Conservation (phyloP, 108 stramenopile genomes). For the Skeletonema potamos region DNA sequence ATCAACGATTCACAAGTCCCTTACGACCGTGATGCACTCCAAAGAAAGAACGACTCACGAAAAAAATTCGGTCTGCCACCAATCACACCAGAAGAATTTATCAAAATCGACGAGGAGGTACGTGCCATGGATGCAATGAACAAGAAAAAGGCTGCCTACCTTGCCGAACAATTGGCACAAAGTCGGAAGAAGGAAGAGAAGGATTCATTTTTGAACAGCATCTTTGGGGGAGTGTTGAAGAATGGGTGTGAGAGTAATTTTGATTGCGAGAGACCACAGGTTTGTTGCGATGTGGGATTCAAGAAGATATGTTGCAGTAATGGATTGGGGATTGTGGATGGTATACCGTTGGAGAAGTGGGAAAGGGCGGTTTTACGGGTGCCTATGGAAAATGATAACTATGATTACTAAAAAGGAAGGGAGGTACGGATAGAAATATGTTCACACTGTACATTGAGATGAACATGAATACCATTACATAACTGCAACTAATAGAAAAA, state of each 20-base stretch:
- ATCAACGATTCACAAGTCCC: background rate
- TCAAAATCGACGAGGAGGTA: slow-evolving; percentile 59
- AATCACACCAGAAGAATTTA: slow-evolving; percentile 73
- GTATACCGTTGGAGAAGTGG: slow-evolving; percentile 37
- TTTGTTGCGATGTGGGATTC: slow-evolving; percentile 87
- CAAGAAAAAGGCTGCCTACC: slow-evolving; percentile 42
- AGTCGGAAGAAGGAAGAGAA: slow-evolving; percentile 46
- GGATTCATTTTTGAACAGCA: slow-evolving; percentile 56
- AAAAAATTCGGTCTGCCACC: slow-evolving; percentile 80
- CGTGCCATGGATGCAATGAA: slow-evolving; percentile 56
- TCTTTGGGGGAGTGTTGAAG: slow-evolving; percentile 69
- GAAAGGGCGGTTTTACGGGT: slow-evolving; percentile 18
- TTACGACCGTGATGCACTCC: slow-evolving; percentile 50
- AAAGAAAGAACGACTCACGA: slow-evolving; percentile 64
- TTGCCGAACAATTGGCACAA: slow-evolving; percentile 27
- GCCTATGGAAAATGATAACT: slow-evolving; percentile 32
- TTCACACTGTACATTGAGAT: background rate
- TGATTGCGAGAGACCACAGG: slow-evolving; percentile 77
- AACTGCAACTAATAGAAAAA: background rate
- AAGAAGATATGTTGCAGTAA: slow-evolving; percentile 78
- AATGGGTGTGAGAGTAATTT: slow-evolving; percentile 81
- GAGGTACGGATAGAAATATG: background rate
- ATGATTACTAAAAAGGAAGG: slow-evolving; percentile 1
- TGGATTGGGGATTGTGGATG: slow-evolving; percentile 47
- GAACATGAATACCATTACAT: background rate